Conservation (phyloP, 768 basidiomycete species). For the Termitomyces sp. region DNA sequence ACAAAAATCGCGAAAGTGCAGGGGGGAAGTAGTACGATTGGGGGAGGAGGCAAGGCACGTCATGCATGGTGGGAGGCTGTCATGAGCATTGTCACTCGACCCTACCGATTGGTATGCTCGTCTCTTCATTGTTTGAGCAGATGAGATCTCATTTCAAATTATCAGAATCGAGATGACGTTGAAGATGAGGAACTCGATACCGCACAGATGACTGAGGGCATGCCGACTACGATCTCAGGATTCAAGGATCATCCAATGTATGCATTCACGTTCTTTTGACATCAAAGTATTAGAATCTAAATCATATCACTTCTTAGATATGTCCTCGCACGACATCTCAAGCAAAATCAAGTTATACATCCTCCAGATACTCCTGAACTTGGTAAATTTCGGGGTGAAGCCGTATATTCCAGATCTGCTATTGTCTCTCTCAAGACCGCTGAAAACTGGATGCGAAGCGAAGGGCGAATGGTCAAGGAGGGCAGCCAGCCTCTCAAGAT, state of each 20-base stretch:
- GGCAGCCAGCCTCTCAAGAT: conserved; percentile 86
- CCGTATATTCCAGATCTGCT: conserved; percentile 82
- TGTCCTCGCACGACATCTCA: conserved; percentile 81
- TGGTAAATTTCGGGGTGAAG: conserved; percentile 89
- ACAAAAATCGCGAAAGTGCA: conserved; percentile 80
- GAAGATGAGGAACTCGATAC: conserved; percentile 87
- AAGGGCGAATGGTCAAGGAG: conserved; percentile 66
- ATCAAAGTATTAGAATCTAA: background rate
- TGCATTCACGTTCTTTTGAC: conserved; percentile 19
- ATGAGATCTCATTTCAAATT: background rate
- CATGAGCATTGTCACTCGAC: conserved; percentile 55
- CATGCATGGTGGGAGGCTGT: conserved; percentile 85
- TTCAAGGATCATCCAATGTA: conserved; percentile 97
- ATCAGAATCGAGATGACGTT: conserved; percentile 83
- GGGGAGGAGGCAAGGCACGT: conserved; percentile 52
- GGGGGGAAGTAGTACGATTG: conserved; percentile 41
- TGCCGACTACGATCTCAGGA: conserved; percentile 86
- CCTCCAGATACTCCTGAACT: conserved; percentile 62
- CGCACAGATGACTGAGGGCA: conserved; percentile 79
- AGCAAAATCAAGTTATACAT: conserved; percentile 80
- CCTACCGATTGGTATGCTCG: conserved; percentile 74
- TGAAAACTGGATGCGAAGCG: conserved; percentile 89
- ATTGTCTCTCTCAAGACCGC: conserved; percentile 86
- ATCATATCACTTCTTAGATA: conserved; percentile 43
- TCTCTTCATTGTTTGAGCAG: conserved; percentile 8